phyloP scores from a whole-genome alignment of 2,329 filamentous ascomycete genomes.

The Triangularia setosa region DNA sequence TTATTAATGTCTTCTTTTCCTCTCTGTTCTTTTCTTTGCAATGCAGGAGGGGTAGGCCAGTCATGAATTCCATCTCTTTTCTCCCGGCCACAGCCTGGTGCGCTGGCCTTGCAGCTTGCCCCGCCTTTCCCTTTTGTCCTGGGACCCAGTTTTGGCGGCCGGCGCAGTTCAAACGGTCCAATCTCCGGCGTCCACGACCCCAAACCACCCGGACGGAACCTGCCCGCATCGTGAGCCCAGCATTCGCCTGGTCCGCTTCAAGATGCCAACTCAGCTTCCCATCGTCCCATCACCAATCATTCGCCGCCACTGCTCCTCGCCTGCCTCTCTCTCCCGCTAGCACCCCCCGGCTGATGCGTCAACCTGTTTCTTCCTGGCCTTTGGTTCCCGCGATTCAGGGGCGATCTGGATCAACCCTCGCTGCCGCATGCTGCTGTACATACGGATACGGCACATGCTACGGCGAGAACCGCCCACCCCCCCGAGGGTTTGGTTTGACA shows the following conservation, averaged over 20 bases:
- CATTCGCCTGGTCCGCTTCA: conserved; percentile 22
- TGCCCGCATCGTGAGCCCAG: conserved; percentile 19
- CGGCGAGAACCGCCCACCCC: not conserved
- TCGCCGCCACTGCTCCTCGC: conserved; percentile 19
- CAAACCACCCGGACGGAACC: conserved; percentile 25
- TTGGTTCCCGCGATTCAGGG: conserved; percentile 10
- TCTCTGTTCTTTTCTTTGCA: not conserved
- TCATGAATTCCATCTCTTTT: not conserved
- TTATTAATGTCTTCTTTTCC: not conserved
- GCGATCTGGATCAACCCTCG: not conserved
- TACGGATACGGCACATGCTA: conserved; percentile 1
- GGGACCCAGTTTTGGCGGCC: conserved; percentile 22
- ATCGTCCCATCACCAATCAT: conserved; percentile 22
- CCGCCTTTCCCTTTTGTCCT: conserved; percentile 16
- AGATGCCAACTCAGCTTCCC: conserved; percentile 25
- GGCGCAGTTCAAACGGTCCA: conserved; percentile 19
- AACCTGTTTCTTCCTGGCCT: conserved; percentile 2
- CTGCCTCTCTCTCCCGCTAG: not conserved
- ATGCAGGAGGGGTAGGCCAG: not conserved
- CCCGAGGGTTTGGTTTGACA: not conserved
- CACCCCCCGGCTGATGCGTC: conserved; percentile 15
- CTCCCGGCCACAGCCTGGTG: conserved; percentile 24
- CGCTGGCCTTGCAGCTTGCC: conserved; percentile 28
- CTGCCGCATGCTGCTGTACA: conserved; percentile 1
- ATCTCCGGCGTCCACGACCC: conserved; percentile 28